A percentile compares a stretch with the other conserved stretches of the same genome.
These are phyloP conservation scores for Paracamarosporium sp. DNA, from an alignment of 2,329 filamentous ascomycete species.

Conservation along the genomic window DNA sequence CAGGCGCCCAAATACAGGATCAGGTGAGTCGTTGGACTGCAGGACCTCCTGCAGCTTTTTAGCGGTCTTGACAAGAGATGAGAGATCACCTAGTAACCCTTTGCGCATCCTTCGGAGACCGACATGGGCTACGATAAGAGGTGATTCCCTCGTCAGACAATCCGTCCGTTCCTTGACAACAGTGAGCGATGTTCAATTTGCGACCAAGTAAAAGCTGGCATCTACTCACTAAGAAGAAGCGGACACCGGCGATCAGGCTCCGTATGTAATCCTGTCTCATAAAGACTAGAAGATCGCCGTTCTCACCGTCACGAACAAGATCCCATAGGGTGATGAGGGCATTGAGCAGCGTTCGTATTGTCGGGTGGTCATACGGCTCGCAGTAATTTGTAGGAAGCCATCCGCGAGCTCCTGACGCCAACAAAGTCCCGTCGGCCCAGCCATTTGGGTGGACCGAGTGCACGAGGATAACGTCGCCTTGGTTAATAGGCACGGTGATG, in stretches of 20 bases:
- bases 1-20: constrained; percentile 73
- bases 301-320: constrained; percentile 77
- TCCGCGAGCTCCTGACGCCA: constrained; percentile 84
- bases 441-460: constrained; percentile 98
- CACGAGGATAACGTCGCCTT: constrained; percentile 90
- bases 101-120: constrained; percentile 82
- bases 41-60: constrained; percentile 83
- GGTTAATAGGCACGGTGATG: constrained; percentile 83
- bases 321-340: constrained; percentile 94
- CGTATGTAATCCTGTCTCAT: constrained; percentile 93
- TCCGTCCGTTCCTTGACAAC: constrained; percentile 77
- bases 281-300: constrained; percentile 79
- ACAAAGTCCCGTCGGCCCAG: constrained; percentile 94
- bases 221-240: constrained; percentile 79
- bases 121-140: constrained; percentile 76
- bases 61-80: constrained; percentile 84
- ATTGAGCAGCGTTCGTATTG: constrained; percentile 83
- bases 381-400: constrained; percentile 99
- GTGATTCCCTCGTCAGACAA: constrained; percentile 83
- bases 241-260: constrained; percentile 90
- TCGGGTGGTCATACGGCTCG: constrained; percentile 88
- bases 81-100: constrained; percentile 86
- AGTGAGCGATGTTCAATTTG: constrained; percentile 20
- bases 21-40: constrained; percentile 38
- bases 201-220: background rate